phyloP scores from a whole-genome alignment of 371 early-diverging fungal species.

The Paraphysoderma sedebokerense region DNA sequence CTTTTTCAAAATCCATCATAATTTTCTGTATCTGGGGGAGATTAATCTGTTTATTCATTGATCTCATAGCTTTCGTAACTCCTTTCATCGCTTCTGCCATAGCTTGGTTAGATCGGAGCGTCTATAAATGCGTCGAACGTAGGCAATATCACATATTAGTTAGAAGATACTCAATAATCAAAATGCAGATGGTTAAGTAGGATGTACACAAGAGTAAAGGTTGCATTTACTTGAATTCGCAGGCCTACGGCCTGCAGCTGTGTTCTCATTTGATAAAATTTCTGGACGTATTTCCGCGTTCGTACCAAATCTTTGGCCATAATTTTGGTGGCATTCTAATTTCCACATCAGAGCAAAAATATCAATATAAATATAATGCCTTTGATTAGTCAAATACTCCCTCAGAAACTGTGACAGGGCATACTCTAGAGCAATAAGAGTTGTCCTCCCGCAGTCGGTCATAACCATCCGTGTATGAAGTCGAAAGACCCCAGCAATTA shows the following conservation, averaged over 20 bases:
- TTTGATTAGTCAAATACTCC: not conserved
- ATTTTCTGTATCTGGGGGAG: slow-evolving; percentile 82
- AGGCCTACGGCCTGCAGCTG: slow-evolving; percentile 85
- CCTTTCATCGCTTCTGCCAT: slow-evolving; percentile 94
- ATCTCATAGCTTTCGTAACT: slow-evolving; percentile 85
- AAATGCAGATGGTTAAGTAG: not conserved
- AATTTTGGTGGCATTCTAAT: slow-evolving; percentile 68
- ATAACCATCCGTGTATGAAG: too few relatives aligned
- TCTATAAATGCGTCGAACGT: slow-evolving; percentile 26
- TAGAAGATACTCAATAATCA: too few relatives aligned
- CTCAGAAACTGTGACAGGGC: too few relatives aligned
- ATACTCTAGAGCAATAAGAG: too few relatives aligned
- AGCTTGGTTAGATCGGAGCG: slow-evolving; percentile 78
- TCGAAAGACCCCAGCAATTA: not conserved
- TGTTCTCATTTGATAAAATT: slow-evolving; percentile 89
- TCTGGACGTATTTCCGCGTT: slow-evolving; percentile 79
- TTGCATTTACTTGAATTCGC: slow-evolving; percentile 81
- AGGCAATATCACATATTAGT: too few relatives aligned
- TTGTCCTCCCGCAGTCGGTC: too few relatives aligned
- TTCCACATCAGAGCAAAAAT: not conserved
- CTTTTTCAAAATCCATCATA: slow-evolving; percentile 93
- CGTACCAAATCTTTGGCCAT: slow-evolving; percentile 96
- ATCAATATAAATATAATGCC: not conserved
- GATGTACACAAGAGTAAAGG: not conserved
- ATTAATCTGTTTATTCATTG: slow-evolving; percentile 91